A percentile compares a stretch with the other conserved stretches of the same genome.
Evolutionary conservation across 305 asterid species (phyloP).

Genomic region (Fraxinus latifolia): DNA sequence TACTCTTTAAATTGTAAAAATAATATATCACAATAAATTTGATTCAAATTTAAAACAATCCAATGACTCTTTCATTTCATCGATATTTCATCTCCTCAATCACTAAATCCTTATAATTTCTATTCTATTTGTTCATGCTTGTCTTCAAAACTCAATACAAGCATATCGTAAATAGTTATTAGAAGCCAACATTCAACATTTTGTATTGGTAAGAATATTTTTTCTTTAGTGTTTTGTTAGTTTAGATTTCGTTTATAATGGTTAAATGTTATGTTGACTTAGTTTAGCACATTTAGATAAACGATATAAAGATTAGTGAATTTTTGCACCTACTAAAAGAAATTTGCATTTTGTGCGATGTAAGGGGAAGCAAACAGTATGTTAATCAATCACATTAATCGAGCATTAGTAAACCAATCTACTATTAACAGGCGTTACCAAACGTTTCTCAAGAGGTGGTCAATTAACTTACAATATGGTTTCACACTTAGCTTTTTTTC

Average conservation of each 20-base stretch:
- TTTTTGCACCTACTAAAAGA: background rate
- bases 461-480: background rate
- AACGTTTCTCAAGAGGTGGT: background rate
- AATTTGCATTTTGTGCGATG: background rate
- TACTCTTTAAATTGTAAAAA: background rate
- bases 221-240: background rate
- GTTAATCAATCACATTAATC: background rate
- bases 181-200: background rate
- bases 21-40: background rate
- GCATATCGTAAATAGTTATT: background rate
- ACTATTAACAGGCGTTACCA: background rate
- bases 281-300: background rate
- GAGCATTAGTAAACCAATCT: background rate
- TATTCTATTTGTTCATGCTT: background rate
- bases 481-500: too few species aligned
- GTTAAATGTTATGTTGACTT: background rate
- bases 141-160: background rate
- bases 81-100: background rate
- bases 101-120: background rate
- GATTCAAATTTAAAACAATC: background rate
- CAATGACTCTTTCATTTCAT: background rate
- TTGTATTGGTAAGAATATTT: background rate
- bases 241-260: background rate
- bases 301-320: background rate
- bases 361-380: background rate